Base-by-base conservation (phyloP, 139 green algal species). In the Haematococcus lacustris region DNA sequence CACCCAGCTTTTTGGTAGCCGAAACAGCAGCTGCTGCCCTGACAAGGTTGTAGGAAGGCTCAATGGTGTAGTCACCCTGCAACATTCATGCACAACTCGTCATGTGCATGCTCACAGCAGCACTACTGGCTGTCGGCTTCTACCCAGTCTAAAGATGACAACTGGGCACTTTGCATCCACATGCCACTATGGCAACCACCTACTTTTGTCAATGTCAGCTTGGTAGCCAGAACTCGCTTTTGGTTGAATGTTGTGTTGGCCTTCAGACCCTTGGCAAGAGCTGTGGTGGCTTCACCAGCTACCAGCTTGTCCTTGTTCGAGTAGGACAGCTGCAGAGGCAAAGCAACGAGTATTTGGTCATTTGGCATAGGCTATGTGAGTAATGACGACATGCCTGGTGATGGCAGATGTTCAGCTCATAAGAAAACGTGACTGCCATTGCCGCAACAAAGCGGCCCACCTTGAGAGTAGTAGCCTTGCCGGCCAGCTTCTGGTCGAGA, bases 21-120 rank as follows among this genome's bases (percentile, higher is more conserved):
- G 75, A 47, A 13, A 80, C 38, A 32, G 69, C 62, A 5, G 75
- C 69, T 1, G 69, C 62, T 51, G 69, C 40, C 62, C 63, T 76
- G 3, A 38, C 28, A 25, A 80, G 73, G 75, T 80, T 76, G 75
- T 80, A 80, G 2, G 43, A 70, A 13, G 75, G 75, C 75, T 80
- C 75, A 33, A 60, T 41, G 28, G 63, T 75, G 68, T 70, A 76
- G 47, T 65, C 60, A 33, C 62, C 50, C 38, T 64, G 43, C 43
- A 57, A 21, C 13, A 57, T 57, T 13, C 47, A 57, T 57, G 47
- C 21, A 57, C 47, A 21, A 13, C 47, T 57, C 13, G 47, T 57
- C 21, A 57, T 57, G 13, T 28, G 21, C 13, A 57, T 13, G 47
- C 47, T 28, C 21, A 21, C 21, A 28, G 47, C 13, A 13, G 21